Percentiles rank a stretch among this genome's conserved stretches.
phyloP scores from a whole-genome alignment of 2,329 filamentous ascomycete species.

The Ceratocystiopsis sp. region DNA sequence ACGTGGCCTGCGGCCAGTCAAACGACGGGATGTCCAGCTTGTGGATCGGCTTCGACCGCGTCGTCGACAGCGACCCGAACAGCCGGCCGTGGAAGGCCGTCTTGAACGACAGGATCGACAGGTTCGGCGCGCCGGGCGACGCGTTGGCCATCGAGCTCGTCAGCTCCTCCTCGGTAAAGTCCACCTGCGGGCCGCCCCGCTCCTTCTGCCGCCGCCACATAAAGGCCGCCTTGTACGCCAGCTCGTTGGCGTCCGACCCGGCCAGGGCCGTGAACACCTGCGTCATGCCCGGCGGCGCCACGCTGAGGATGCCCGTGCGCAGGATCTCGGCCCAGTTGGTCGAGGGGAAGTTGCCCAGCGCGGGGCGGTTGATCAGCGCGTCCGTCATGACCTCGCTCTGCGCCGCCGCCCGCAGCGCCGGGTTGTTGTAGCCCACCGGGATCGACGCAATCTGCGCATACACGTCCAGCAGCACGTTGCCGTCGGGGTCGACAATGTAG shows the following conservation, averaged over 20 bases:
- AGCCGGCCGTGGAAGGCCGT: slow-evolving; percentile 80
- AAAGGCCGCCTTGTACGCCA: slow-evolving; percentile 88
- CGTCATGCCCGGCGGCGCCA: slow-evolving; percentile 66
- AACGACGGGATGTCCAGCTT: slow-evolving; percentile 91
- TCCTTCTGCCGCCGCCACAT: slow-evolving; percentile 76
- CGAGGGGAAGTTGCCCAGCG: slow-evolving; percentile 79
- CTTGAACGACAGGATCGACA: slow-evolving; percentile 81
- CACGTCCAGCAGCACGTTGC: slow-evolving; percentile 56
- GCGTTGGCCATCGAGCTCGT: slow-evolving; percentile 64
- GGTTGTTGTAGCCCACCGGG: slow-evolving; percentile 85
- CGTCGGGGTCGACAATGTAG: slow-evolving; percentile 60
- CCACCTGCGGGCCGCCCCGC: slow-evolving; percentile 59
- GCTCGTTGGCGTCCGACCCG: slow-evolving; percentile 85
- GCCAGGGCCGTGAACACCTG: slow-evolving; percentile 85
- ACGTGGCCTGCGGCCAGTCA: slow-evolving; percentile 83
- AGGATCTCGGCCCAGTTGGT: slow-evolving; percentile 70
- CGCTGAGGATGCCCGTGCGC: slow-evolving; percentile 62
- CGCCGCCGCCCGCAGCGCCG: slow-evolving; percentile 51
- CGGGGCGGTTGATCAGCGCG: slow-evolving; percentile 74
- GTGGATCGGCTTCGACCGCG: slow-evolving; percentile 83
- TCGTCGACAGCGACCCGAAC: slow-evolving; percentile 75
- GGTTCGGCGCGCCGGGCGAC: slow-evolving; percentile 52
- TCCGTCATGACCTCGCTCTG: slow-evolving; percentile 62
- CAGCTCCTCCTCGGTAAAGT: slow-evolving; percentile 67
- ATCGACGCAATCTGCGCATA: slow-evolving; percentile 91